These are phyloP conservation scores for Pseudocercospora eumusae DNA, from an alignment of 2,329 filamentous ascomycete species.

Conservation along the genomic window DNA sequence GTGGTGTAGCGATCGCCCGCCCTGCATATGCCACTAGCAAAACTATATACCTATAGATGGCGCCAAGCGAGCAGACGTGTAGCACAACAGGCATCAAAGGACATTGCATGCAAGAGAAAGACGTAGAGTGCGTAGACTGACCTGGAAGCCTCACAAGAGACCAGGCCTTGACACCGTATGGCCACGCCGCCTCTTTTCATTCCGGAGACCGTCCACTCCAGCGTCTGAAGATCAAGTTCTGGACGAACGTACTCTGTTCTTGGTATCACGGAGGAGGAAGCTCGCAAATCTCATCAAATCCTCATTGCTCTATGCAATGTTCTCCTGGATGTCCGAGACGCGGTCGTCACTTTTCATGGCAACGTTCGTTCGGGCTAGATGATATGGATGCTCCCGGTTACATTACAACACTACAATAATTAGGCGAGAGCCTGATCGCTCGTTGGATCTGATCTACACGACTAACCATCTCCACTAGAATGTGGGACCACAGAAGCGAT, in stretches of 20 bases:
- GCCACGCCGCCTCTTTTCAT: background rate
- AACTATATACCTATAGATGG: no score
- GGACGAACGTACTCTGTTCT: constrained; percentile 14
- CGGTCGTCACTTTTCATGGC: background rate
- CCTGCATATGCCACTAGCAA: background rate
- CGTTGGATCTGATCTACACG: background rate
- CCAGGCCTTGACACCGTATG: background rate
- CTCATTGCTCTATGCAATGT: constrained; percentile 10
- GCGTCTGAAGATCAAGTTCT: constrained; percentile 1
- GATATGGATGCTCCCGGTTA: background rate
- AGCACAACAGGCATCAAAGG: background rate
- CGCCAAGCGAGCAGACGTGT: background rate
- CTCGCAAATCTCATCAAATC: constrained; percentile 3
- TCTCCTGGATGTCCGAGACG: constrained; percentile 8
- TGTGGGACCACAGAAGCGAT: constrained; percentile 13
- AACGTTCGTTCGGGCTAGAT: background rate
- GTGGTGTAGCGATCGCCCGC: no score
- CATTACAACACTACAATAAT: background rate
- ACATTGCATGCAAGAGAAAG: no score
- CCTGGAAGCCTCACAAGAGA: no score
- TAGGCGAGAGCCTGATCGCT: background rate
- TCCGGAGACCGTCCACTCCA: background rate
- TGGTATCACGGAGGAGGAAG: background rate
- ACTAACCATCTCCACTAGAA: background rate
- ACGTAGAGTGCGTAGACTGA: no score